Evolutionary conservation across 768 basidiomycete species (phyloP), one percentile per base, ranked within the genome.

Genomic region (Suillus alpinus): DNA sequence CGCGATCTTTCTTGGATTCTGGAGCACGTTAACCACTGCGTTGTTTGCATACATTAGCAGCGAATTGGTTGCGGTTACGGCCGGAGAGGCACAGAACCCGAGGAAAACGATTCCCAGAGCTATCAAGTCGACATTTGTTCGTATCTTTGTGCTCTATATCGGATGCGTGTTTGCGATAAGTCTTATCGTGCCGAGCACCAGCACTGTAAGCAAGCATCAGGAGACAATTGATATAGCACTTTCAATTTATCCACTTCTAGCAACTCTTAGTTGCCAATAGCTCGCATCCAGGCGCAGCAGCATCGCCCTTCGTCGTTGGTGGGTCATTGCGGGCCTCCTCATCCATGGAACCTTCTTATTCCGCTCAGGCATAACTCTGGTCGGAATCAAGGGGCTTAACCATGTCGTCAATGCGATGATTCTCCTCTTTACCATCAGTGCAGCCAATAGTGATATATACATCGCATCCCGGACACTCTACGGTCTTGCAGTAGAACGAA

Each of bases 11-110:
- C 77, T 86, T 23, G 88, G 86, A 12, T 88, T 92, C 69, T 91
- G 88, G 84, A 78, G 83, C 16, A 86, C 86, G 4, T 73, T 91
- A 49, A 86, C 84, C 51, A 91, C 87, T 63, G 89, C 86, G 29
- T 77, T 88, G 4, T 91, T 92, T 73, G 86, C 88, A 14, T 87
- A 83, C 69, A 83, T 86, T 60, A 87, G 89, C 34, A 93, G 89
- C 20, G 90, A 93, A 71, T 78, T 91, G 18, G 85, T 93, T 61
- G 89, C 89, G 68, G 84, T 90, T 60, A 77, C 77, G 31, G 83
- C 77, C n/a, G 70, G 74, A 47, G 71, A 85, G 77, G 86, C 86
- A 12, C 81, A 89, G 68, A 88, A 91, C 72, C 90, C 89, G 37
- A 77, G 88, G 62, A 83, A 82, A 69, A 89, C 87, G 51, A 87